Base-by-base conservation (phyloP, 2,329 filamentous ascomycete genomes). In the Raffaelea albimanens region DNA sequence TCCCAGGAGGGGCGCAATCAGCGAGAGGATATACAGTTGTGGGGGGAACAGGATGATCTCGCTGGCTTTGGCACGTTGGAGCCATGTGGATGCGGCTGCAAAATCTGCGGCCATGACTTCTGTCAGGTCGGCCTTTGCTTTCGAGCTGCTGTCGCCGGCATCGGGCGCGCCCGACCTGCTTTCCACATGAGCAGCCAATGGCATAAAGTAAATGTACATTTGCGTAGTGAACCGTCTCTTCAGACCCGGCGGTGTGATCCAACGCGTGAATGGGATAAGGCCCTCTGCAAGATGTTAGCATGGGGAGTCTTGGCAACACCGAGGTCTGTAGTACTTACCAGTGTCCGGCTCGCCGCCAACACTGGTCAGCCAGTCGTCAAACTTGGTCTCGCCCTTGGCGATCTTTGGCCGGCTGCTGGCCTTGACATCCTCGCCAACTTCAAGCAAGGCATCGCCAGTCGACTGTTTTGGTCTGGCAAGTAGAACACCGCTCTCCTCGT, bases 191-290 rank as follows among this genome's bases (percentile, higher is more conserved):
- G 53, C 51, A n/a, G 66, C 63, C 11, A 82, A 66, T 0, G 89
- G 89, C 3, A 96, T 73, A 64, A 94, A 83, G 65, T 95, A 95
- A 11, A 97, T 64, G 66, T 97, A 98, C 91, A 97, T 97, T 61
- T 96, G 90, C 1, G 91, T 96, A 0, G 86, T 87, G 67, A 94
- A 98, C 41, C 93, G 78, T 57, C 83, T 87, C 0, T 81, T 76
- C 2, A 83, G 69, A 52, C 77, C 80, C 1, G 71, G 65, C 0
- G 91, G 91, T 2, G 93, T 97, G 48, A 97, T 75, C 93, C 93
- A 97, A 46, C 87, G 79, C 0, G 90, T 95, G 60, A 95, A 96
- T 0, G 90, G 88, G 8, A 87, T 69, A 3, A 96, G 68, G 34
- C 73, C 70, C 2, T 82, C 82, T 38, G 9, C 10, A 34, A 34